A percentile compares a stretch with the other conserved stretches of the same genome.
These are phyloP conservation scores for Neofusicoccum kwambonambiense DNA, from an alignment of 2,329 filamentous ascomycete species.

Conservation along the genomic window DNA sequence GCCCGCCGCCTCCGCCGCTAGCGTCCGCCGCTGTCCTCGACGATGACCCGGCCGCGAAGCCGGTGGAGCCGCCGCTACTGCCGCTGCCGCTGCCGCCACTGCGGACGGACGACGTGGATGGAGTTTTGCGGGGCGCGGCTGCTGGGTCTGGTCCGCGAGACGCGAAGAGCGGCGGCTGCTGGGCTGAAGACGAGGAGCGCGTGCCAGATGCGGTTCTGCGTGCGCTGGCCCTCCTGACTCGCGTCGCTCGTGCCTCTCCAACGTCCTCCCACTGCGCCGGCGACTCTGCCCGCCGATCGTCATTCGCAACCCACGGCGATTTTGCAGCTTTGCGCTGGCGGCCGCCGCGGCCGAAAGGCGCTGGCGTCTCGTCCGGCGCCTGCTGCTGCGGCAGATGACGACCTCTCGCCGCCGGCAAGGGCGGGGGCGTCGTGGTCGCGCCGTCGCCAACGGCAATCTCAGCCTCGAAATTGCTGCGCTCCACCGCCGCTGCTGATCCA, in stretches of 20 bases:
- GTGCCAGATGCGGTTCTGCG: conserved; percentile 10
- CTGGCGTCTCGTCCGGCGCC: not conserved
- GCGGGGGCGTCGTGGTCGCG: not conserved
- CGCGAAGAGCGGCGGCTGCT: not conserved
- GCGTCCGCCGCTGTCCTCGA: not conserved
- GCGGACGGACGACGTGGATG: conserved; percentile 7
- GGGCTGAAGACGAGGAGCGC: conserved; percentile 9
- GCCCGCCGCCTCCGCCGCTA: not conserved
- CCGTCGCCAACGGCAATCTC: conserved; percentile 1
- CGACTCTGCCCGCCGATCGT: conserved; percentile 14
- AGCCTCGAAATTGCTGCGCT: conserved; percentile 10
- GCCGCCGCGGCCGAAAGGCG: not conserved
- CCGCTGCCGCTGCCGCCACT: not conserved
- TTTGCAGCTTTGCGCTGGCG: conserved; percentile 9
- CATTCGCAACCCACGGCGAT: conserved; percentile 14
- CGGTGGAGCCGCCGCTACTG: not conserved
- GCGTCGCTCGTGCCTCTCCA: conserved; percentile 15
- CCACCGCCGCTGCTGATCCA: conserved; percentile 11
- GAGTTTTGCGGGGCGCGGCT: not conserved
- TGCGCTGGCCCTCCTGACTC: conserved; percentile 9
- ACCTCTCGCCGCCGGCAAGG: not conserved
- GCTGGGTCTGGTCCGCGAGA: not conserved
- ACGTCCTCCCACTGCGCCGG: conserved; percentile 13
- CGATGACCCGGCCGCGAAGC: not conserved
- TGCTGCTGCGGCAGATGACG: not conserved